A percentile compares a stretch with the other conserved stretches of the same genome.
Conservation (phyloP, 306 rosid genomes). For the cucumber (Cucumis sativus) region Cucumber_9930_V3 NC_026656.2:1208001-1208500, state of each 20-base stretch:
- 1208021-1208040: background rate
- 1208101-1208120: background rate
- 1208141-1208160: slow-evolving; percentile 2
- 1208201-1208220: too few relatives aligned
- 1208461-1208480: slow-evolving; percentile 1
- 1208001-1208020: background rate
- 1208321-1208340: too few relatives aligned
- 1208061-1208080: background rate
- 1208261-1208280: too few relatives aligned
- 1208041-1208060: too few relatives aligned
- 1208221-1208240: too few relatives aligned
- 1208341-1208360: too few relatives aligned
- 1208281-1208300: too few relatives aligned
- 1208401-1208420: too few relatives aligned
- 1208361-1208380: too few relatives aligned
- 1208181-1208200: background rate
- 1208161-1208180: background rate
- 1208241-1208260: too few relatives aligned
- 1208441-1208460: background rate
- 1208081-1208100: background rate
- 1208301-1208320: too few relatives aligned
- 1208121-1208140: slow-evolving; percentile 2
- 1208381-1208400: background rate
- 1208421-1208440: background rate
- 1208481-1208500: slow-evolving; percentile 1